Base-by-base conservation (phyloP, 2,329 filamentous ascomycete species). In the Aspergillus spinulosporus region DNA sequence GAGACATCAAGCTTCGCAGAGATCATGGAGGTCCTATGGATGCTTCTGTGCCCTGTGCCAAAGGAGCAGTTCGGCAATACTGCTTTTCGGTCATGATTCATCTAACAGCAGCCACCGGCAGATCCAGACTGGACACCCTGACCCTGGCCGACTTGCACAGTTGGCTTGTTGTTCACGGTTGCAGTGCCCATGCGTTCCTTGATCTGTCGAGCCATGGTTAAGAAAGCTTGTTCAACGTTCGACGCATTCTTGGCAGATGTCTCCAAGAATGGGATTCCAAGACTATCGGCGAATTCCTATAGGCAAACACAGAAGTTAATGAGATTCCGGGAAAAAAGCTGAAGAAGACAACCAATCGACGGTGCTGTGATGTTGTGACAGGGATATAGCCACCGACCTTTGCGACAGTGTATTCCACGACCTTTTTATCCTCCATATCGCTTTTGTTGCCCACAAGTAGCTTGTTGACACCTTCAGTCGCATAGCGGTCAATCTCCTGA, bases 341-440 rank as follows among this genome's bases (percentile, higher is more conserved):
- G 32, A 12, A 40, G 9, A 34, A 46, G 37, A 34, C 15, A 2
- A 44, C 26, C 32, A 14, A 26, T 32, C n/a, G 43, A 11, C 5
- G 37, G 7, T 9, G 12, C 8, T 32, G 36, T 28, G 26, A 28
- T 28, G 26, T 39, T 2, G 11, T 28, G 44, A 5, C 42, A 12
- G 31, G 34, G 32, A 36, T 5, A 36, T 31, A 46, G 34, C 46
- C 5, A 70, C 84, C 59, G 82, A 97, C 94, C 90, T 99, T 99
- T 68, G 94, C 94, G 67, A 97, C 94, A 63, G 92, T 96, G 85
- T 99, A 99, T 78, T 99, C 94, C 61, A 99, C 94, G 40, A 97
- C 94, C 84, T 97, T 99, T 89, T 99, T 99, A 81, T 99, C 94
- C 59, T 93, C 87, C 92, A 99, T 97, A 89, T 99, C 94, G 80